Conservation (phyloP, 257 asterid species). For the Solanum commersonii region DNA sequence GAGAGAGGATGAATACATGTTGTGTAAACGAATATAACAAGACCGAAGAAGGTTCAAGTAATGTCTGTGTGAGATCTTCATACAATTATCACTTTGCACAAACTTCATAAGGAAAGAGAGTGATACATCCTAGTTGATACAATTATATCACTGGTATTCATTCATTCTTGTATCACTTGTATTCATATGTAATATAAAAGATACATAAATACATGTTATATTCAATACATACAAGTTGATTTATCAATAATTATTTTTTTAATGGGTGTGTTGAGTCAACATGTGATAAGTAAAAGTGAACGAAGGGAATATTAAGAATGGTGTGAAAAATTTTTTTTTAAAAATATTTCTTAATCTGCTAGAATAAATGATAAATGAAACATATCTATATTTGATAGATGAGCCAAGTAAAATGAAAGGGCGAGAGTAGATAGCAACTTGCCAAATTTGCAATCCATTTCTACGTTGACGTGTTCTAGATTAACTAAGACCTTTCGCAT, state of each 20-base stretch:
- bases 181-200: not conserved
- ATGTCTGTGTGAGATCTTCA: not conserved
- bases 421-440: not conserved
- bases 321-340: too few relatives aligned
- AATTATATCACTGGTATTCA: too few relatives aligned
- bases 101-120: not conserved
- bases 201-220: not conserved
- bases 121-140: not conserved
- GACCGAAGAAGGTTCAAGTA: not conserved
- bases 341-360: too few relatives aligned
- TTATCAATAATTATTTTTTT: too few relatives aligned
- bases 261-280: too few relatives aligned
- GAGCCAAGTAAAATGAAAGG: not conserved
- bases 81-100: not conserved
- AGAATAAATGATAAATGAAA: too few relatives aligned
- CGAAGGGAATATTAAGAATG: rapidly evolving
- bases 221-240: not conserved
- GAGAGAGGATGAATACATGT: not conserved
- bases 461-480: not conserved
- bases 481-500: not conserved
- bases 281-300: too few relatives aligned
- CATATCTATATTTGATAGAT: too few relatives aligned
- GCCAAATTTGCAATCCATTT: not conserved
- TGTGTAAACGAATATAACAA: too few relatives aligned
- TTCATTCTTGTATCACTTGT: too few relatives aligned